phyloP scores from a whole-genome alignment of 257 asterid genomes.

The Striga asiatica region DNA sequence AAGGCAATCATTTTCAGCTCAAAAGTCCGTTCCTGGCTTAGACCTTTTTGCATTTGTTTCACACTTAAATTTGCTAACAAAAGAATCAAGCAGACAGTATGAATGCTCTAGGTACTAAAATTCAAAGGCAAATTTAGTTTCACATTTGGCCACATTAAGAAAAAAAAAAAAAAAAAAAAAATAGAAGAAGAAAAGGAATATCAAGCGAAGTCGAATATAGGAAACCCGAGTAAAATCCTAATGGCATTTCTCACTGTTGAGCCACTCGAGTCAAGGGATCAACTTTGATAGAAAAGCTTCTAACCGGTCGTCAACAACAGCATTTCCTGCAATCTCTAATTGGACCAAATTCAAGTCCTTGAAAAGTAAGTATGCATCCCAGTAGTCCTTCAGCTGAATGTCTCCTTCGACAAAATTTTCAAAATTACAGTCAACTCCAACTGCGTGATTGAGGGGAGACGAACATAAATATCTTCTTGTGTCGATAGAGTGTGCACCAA shows the following conservation, averaged over 20 bases:
- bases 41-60: no score
- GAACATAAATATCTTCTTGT: constrained; percentile 67
- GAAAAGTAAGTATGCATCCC: constrained; percentile 63
- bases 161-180: no score
- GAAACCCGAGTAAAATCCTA: no score
- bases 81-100: no score
- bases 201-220: no score
- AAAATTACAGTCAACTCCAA: constrained; percentile 37
- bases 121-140: no score
- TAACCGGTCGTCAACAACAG: constrained; percentile 30
- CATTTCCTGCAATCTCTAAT: constrained; percentile 60
- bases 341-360: constrained; percentile 58
- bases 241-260: constrained; percentile 46
- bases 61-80: no score
- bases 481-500: constrained; percentile 74
- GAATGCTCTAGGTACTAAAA: no score
- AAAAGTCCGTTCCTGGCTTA: no score
- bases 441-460: constrained; percentile 55
- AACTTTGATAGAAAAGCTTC: constrained; percentile 40
- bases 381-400: constrained; percentile 21
- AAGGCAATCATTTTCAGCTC: no score
- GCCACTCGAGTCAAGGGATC: constrained; percentile 63
- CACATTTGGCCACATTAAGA: no score
- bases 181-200: no score
- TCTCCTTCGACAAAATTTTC: constrained; percentile 21